These are phyloP conservation scores for Rhizopus arrhizus DNA, from an alignment of 371 early-diverging fungal species.

Conservation along the genomic window DNA sequence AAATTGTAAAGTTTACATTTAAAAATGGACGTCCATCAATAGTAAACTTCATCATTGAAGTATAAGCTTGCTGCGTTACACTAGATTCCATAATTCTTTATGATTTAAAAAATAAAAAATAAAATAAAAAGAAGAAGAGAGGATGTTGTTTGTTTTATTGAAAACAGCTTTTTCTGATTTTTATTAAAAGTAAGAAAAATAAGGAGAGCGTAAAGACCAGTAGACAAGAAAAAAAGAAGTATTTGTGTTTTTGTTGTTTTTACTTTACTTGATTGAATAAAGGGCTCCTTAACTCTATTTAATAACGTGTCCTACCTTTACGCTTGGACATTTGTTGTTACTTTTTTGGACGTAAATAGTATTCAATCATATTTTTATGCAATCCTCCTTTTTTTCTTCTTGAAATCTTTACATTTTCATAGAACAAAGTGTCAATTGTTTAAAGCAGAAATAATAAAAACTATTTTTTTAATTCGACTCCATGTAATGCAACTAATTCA, in stretches of 20 bases:
- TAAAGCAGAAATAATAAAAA: no score
- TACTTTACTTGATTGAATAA: no score
- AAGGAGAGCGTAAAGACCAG: background rate
- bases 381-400: background rate
- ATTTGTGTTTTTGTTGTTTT: no score
- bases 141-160: background rate
- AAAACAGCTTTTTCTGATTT: background rate
- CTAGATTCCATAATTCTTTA: conserved; percentile 31
- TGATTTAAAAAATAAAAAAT: background rate
- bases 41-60: conserved; percentile 54
- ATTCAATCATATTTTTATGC: conserved; percentile 1
- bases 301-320: conserved; percentile 4
- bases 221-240: no score
- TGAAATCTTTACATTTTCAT: background rate
- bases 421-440: no score
- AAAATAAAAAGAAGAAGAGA: conserved; percentile 1
- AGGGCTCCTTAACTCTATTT: background rate
- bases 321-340: conserved; percentile 4
- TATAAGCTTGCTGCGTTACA: conserved; percentile 50
- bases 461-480: no score
- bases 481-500: no score
- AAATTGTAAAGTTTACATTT: conserved; percentile 30
- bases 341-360: conserved; percentile 6
- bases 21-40: conserved; percentile 52
- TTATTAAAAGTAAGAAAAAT: background rate